A percentile compares a stretch with the other conserved stretches of the same genome.
These are phyloP conservation scores for Wallacemonas collosoma DNA, from an alignment of 208 protist species.

Conservation along the genomic window DNA sequence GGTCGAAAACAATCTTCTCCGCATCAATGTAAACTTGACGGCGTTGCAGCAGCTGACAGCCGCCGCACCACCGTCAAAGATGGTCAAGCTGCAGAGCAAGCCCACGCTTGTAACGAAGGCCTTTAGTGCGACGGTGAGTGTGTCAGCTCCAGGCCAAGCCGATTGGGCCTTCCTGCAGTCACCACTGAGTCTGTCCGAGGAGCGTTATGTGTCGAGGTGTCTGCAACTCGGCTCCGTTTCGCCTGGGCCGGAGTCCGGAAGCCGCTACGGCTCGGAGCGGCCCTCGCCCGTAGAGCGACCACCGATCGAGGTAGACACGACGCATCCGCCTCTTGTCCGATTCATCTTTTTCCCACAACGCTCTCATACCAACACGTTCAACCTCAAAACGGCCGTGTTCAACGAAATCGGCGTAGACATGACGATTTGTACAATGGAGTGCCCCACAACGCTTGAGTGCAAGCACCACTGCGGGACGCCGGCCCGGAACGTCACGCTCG, in stretches of 20 bases:
- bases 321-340: neutral
- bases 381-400: slow-evolving; percentile 5
- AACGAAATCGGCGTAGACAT: slow-evolving; percentile 21
- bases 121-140: neutral
- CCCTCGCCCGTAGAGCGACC: neutral
- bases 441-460: neutral
- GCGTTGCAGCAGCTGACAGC: neutral
- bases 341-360: slow-evolving; percentile 10
- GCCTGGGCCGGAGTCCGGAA: neutral
- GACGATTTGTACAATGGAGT: neutral
- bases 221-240: slow-evolving; percentile 10
- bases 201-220: neutral
- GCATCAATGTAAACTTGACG: slow-evolving; percentile 17
- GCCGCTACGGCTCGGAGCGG: neutral
- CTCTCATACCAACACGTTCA: slow-evolving; percentile 14
- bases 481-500: slow-evolving; percentile 5
- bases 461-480: neutral
- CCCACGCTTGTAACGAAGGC: neutral
- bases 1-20: slow-evolving; percentile 12
- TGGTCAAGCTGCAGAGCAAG: slow-evolving; percentile 4
- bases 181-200: neutral
- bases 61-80: neutral
- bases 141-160: slow-evolving; percentile 10
- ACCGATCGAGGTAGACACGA: slow-evolving; percentile 11
- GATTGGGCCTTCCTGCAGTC: slow-evolving; percentile 10